Base-by-base conservation (phyloP, 2,329 filamentous ascomycete species). In the Fusarium guadeloupense region DNA sequence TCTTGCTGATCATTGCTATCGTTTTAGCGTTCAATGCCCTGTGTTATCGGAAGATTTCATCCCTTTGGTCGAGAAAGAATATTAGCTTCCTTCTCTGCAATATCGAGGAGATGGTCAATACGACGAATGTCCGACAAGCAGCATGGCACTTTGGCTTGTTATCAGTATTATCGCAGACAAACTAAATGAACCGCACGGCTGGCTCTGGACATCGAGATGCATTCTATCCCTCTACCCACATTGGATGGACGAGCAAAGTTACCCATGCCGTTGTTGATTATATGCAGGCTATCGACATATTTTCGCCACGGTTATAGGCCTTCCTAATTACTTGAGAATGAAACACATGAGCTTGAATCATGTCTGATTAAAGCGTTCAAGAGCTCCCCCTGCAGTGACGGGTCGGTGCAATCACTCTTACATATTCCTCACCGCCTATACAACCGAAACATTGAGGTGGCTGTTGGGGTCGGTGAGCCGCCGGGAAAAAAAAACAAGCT, bases 401-500 rank as follows among this genome's bases (percentile, higher is more conserved):
- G 64, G 63, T 63, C 52, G 62, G 61, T 64, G 45, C 63, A 52
- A 63, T 43, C 61, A 54, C 59, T 69, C 23, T 43, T 41, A 25
- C 20, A 28, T 62, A 55, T 48, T 56, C 44, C 60, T 70, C 68
- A 70, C 68, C 68, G 68, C 68, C 59, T 66, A 52, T 46, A 45
- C 49, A 57, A 49, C 45, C 45, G 42, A 63, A 54, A 53, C 48
- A 46, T 54, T 54, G 56, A 59, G 57, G 56, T 52, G 54, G 53
- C 38, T 63, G 51, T 64, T 52, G 54, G 63, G 64, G 38, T 60
- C 55, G 54, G 56, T 46, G 55, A 54, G 58, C 50, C 55, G 42
- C 55, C 50, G 54, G 64, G 30, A 48, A 48, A 58, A 59, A 34
- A 54, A 54, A 58, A 59, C 39, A 54, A 54, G 48, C 41, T 23